Evolutionary conservation across 129 eudicot species (phyloP), one percentile per base, ranked within the genome.

Genomic region (Arctium minus): DNA sequence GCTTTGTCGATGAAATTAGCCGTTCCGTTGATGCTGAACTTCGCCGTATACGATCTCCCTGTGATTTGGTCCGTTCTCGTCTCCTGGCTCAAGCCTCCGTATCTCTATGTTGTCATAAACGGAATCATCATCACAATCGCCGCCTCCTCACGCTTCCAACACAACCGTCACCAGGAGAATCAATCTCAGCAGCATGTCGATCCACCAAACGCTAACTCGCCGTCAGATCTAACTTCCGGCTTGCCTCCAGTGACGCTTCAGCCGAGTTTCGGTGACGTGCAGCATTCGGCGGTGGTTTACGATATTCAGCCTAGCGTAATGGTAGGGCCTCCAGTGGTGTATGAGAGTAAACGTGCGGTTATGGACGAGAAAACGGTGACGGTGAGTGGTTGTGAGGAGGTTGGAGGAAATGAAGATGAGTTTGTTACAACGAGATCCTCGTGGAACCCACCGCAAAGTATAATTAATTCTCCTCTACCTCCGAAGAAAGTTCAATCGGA

Each of bases 21-120:
- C 5, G 56, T 85, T 73, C 96, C 97, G 6, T 44, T 81, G 11
- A 65, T 91, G 6, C 3, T 83, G 1, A 38, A 74, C 30, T 83
- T 88, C 76, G 84, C 85, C 17, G 72, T 86, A 12, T 46, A 64
- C 27, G 89, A 87, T 29, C 46, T 89, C 46, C 94, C 97, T 0
- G 50, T 79, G 8, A 6, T 89, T 3, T 91, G 92, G 90, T 87
- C 91, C 17, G 36, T 84, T 0, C 2, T 87, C 4, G 22, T 79
- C 11, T 56, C 93, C 8, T 92, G 90, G 93, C 84, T 91, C 0
- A 87, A 88, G 69, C 98, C 97, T 13, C 98, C 98, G 32, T 94
- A 89, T 75, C 79, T 94, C 31, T 94, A 91, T 79, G 71, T 92
- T 36, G 40, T 94, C 44, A 81, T 94, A 68, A 94, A 94, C 88